Evolutionary conservation across 352 stramenopile genomes (phyloP), one percentile per base, ranked within the genome.

Genomic region (Lagenidium sp.): DNA sequence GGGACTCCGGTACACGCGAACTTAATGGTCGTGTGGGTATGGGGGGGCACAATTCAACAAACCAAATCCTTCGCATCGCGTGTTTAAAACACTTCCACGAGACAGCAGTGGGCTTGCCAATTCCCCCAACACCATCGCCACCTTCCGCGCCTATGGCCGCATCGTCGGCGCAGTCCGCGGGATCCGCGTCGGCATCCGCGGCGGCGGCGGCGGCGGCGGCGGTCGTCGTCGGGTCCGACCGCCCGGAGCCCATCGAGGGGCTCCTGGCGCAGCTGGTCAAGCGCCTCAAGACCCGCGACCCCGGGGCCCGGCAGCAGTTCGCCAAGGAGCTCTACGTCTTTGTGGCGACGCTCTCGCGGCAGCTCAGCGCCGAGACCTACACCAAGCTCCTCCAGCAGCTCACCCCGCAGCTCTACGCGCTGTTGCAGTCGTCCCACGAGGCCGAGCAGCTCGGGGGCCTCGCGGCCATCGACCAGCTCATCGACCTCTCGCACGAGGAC

Each of bases 401-500:
- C 10, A 84, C 79, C n/a, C 81, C 78, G 10, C 74, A 89, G 49
- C 53, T 94, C 18, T 87, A 85, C 44, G 53, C 59, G 19, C 51
- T 87, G 20, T 49, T 94, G 8, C 81, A 94, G 37, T 68, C 61
- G 18, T 50, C 70, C 2, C 56, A 63, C 12, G 78, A 91, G 42
- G 58, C 49, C 36, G 76, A 87, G 10, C 76, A 91, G 44, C 56
- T 93, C 25, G 82, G 82, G 24, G 82, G 67, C 0, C 46, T 95
- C 19, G 50, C 69, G 12, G 82, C 81, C 25, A 90, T 95, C 11
- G 73, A 88, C 32, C 47, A 69, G 41, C 65, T 95, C 35, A 85
- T 94, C 31, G 81, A 86, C 49, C 53, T 95, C 41, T 78, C 68
- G 7, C 83, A 79, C 15, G 81, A 95, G 53, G 78, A 86, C 53